These are phyloP conservation scores for Hondaea fermentalgiana DNA, from an alignment of 108 stramenopile genomes.

Conservation along the genomic window DNA sequence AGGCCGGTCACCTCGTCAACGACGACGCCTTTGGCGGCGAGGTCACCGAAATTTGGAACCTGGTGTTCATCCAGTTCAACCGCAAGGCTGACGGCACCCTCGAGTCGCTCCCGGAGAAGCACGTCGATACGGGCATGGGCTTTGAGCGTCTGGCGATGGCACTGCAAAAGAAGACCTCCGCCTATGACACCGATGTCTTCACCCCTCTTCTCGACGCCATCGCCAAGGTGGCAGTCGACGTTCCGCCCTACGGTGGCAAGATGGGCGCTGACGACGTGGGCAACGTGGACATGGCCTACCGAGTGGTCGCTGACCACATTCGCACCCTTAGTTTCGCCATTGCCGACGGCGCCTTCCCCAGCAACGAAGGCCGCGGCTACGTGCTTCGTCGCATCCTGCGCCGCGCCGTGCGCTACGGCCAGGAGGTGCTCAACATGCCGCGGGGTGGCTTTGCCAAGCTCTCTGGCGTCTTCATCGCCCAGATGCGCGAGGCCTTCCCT, in stretches of 20 bases:
- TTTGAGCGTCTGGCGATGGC: slow-evolving; percentile 91
- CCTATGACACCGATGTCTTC: slow-evolving; percentile 99
- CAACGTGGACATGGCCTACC: slow-evolving; percentile 94
- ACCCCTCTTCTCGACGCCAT: slow-evolving; percentile 81
- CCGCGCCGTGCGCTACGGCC: slow-evolving; percentile 90
- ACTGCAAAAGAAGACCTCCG: slow-evolving; percentile 81
- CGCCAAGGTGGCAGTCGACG: slow-evolving; percentile 60
- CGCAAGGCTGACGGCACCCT: slow-evolving; percentile 78
- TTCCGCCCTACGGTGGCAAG: slow-evolving; percentile 75
- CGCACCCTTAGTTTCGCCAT: slow-evolving; percentile 92
- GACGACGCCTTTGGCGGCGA: slow-evolving; percentile 72
- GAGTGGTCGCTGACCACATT: slow-evolving; percentile 97
- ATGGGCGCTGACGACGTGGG: slow-evolving; percentile 79
- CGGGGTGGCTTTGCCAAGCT: slow-evolving; percentile 87
- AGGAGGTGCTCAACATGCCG: slow-evolving; percentile 82
- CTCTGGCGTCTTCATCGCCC: slow-evolving; percentile 67
- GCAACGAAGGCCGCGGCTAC: slow-evolving; percentile 94
- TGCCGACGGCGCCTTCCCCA: slow-evolving; percentile 95
- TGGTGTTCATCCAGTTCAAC: slow-evolving; percentile 99
- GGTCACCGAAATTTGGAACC: slow-evolving; percentile 96
- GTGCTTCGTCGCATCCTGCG: slow-evolving; percentile 86
- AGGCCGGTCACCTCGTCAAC: slow-evolving; percentile 86
- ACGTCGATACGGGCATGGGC: slow-evolving; percentile 99
- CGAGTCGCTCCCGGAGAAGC: slow-evolving; percentile 76
- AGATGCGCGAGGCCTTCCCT: slow-evolving; percentile 84